Evolutionary conservation across 345 rosid genomes (phyloP).

Genomic region (Euphorbia lathyris): DNA sequence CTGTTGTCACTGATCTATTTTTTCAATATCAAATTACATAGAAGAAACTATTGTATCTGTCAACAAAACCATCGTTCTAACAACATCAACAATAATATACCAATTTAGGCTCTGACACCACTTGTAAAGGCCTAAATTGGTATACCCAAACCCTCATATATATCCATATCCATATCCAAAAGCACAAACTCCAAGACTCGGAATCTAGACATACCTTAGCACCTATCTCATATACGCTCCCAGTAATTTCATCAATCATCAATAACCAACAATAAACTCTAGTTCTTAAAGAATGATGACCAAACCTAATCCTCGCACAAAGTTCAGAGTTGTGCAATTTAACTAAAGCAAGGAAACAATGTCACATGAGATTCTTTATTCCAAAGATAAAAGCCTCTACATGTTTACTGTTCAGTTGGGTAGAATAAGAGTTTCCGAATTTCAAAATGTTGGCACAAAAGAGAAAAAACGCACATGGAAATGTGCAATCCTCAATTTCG

Average conservation of each 20-base stretch:
- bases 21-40: no score
- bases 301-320: neutral
- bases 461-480: conserved; percentile 4
- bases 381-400: neutral
- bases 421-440: neutral
- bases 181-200: no score
- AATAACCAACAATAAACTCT: neutral
- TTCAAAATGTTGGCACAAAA: neutral
- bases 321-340: neutral
- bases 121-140: no score
- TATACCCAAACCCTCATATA: no score
- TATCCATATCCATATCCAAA: no score
- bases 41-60: no score
- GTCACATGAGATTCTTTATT: neutral
- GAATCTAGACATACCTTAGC: no score
- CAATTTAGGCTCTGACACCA: no score
- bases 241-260: neutral
- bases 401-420: neutral
- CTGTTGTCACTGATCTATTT: no score
- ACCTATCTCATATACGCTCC: neutral
- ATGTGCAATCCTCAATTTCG: neutral
- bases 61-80: no score
- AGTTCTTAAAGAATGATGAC: neutral
- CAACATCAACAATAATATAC: no score
- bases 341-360: conserved; percentile 1